phyloP scores from a whole-genome alignment of 345 rosid species.

The Citrus australasica region DNA sequence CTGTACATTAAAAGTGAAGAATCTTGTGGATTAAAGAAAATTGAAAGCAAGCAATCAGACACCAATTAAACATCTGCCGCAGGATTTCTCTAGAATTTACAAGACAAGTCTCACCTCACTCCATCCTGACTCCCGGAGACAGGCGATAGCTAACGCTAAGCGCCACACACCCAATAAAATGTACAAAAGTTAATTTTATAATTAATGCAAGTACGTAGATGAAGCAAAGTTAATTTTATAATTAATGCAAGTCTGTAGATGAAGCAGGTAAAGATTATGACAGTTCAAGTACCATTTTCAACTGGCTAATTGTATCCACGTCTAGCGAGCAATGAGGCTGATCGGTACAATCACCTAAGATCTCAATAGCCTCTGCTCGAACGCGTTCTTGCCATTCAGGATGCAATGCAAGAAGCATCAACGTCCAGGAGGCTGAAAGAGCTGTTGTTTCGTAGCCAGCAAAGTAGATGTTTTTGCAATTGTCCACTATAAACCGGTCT shows the following conservation, averaged over 20 bases:
- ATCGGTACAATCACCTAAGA: not conserved
- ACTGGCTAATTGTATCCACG: slow-evolving; percentile 18
- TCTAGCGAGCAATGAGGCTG: slow-evolving; percentile 7
- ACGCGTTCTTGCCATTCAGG: slow-evolving; percentile 38
- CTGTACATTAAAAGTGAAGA: slow-evolving; percentile 5
- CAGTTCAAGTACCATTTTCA: slow-evolving; percentile 17
- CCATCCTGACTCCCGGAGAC: too few species aligned
- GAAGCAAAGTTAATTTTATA: too few species aligned
- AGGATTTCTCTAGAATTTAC: too few species aligned
- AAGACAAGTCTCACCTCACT: too few species aligned
- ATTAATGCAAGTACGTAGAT: not conserved
- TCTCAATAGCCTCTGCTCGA: slow-evolving; percentile 18
- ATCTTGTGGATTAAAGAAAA: too few species aligned
- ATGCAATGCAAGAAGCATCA: slow-evolving; percentile 31
- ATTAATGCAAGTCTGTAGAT: not conserved
- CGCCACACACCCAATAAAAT: too few species aligned
- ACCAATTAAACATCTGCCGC: too few species aligned
- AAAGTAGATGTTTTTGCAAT: slow-evolving; percentile 34
- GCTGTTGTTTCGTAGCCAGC: slow-evolving; percentile 37
- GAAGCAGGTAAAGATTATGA: not conserved
- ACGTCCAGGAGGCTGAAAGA: slow-evolving; percentile 28
- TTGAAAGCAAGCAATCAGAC: too few species aligned
- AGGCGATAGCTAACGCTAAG: too few species aligned
- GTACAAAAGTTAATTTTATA: too few species aligned
- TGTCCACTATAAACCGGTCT: slow-evolving; percentile 26